phyloP scores from a whole-genome alignment of 495 filamentous ascomycete genomes.

The Acidiella bohemica region DNA sequence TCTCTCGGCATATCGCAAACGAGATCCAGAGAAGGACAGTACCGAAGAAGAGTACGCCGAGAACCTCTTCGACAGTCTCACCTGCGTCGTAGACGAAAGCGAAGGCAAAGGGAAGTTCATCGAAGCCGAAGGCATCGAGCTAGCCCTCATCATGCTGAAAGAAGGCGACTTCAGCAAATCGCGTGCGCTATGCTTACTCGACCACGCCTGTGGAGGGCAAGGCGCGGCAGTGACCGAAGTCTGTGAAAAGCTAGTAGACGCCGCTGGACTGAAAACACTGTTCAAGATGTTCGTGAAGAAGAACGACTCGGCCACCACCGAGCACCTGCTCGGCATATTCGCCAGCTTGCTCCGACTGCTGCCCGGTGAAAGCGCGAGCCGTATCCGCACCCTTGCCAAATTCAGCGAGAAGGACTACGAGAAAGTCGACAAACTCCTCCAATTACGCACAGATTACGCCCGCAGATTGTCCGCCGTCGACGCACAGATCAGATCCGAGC shows the following conservation, averaged over 20 bases:
- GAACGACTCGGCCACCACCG: conserved; percentile 45
- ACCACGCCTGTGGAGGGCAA: conserved; percentile 61
- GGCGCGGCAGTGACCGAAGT: conserved; percentile 38
- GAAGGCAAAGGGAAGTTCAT: conserved; percentile 71
- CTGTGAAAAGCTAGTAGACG: conserved; percentile 66
- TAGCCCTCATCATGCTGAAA: conserved; percentile 77
- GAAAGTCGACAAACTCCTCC: conserved; percentile 55
- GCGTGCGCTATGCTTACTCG: conserved; percentile 63
- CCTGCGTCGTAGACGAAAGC: conserved; percentile 62
- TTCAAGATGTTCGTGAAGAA: conserved; percentile 90
- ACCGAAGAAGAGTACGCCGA: conserved; percentile 92
- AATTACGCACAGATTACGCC: conserved; percentile 58
- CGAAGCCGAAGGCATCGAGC: conserved; percentile 83
- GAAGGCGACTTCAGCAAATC: conserved; percentile 70
- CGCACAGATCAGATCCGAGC: conserved; percentile 48
- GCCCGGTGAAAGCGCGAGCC: conserved; percentile 60
- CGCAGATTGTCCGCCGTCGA: conserved; percentile 53
- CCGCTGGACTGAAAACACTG: conserved; percentile 67
- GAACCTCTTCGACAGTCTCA: conserved; percentile 76
- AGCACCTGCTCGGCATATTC: conserved; percentile 85
- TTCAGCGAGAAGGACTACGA: conserved; percentile 50
- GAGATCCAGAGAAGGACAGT: conserved; percentile 72
- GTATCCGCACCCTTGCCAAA: conserved; percentile 79
- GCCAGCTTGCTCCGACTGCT: conserved; percentile 68
- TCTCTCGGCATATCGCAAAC: conserved; percentile 75